phyloP scores from a whole-genome alignment of 306 rosid genomes.

The Ziziphus jujuba region DNA sequence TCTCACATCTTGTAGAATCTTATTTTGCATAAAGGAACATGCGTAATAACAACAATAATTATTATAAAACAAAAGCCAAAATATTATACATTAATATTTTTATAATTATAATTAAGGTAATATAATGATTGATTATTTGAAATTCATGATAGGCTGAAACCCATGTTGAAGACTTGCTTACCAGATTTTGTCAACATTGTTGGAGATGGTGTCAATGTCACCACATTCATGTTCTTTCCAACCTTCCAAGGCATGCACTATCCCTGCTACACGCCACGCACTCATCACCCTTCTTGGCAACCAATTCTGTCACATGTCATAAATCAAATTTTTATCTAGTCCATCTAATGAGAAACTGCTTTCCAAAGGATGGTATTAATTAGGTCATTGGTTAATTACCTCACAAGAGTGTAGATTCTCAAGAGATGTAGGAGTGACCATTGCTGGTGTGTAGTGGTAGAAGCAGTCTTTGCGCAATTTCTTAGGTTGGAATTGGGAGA shows the following conservation, averaged over 20 bases:
- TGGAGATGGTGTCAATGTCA: constrained; percentile 27
- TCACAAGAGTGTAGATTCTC: constrained; percentile 73
- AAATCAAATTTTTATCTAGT: no score
- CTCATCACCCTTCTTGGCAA: constrained; percentile 81
- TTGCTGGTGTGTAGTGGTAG: constrained; percentile 70
- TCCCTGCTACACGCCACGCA: constrained; percentile 71
- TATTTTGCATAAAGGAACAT: no score
- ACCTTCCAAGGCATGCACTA: constrained; percentile 67
- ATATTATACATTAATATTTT: no score
- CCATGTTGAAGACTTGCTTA: constrained; percentile 65
- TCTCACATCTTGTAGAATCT: no score
- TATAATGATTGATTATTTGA: no score
- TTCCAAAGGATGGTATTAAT: no score
- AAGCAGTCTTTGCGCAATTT: constrained; percentile 63
- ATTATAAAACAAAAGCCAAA: no score
- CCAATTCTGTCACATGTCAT: constrained; percentile 42
- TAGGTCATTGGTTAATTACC: constrained; percentile 31
- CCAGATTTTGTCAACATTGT: constrained; percentile 62
- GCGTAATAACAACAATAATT: no score
- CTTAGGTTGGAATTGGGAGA: constrained; percentile 70
- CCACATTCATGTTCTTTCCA: constrained; percentile 77
- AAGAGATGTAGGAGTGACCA: constrained; percentile 53
- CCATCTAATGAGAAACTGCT: neutral
- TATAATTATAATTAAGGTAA: no score
- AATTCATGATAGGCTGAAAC: constrained; percentile 48